These are phyloP conservation scores for Fremontodendron californicum DNA, from an alignment of 345 rosid species.

Conservation along the genomic window DNA sequence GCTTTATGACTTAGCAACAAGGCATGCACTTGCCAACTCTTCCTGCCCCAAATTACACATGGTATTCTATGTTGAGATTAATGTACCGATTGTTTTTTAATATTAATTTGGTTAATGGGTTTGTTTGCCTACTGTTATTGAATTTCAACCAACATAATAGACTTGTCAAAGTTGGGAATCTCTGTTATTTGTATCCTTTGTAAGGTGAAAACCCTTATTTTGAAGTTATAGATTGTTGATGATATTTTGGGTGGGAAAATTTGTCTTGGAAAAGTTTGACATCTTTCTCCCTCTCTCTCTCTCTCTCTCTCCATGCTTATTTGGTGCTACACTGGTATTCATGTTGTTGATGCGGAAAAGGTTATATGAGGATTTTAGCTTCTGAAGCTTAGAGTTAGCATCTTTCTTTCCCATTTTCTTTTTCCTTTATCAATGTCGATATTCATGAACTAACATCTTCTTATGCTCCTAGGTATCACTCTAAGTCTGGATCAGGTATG, in stretches of 20 bases:
- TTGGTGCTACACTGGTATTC: not conserved
- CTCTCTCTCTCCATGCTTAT: too few species aligned
- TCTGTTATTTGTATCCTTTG: not conserved
- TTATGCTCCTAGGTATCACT: constrained; percentile 54
- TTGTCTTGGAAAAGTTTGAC: not conserved
- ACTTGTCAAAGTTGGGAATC: not conserved
- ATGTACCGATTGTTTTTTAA: too few species aligned
- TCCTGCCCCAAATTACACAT: not conserved
- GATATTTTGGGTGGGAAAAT: not conserved
- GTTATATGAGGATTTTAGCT: too few species aligned
- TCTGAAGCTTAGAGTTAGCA: not conserved
- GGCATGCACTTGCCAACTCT: not conserved
- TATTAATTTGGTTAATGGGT: not conserved
- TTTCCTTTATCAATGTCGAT: not conserved
- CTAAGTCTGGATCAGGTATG: constrained; percentile 78
- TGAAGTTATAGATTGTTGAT: not conserved
- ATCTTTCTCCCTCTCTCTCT: not conserved
- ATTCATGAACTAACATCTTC: not conserved
- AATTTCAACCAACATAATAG: not conserved
- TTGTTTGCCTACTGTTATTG: not conserved
- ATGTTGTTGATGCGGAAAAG: not conserved
- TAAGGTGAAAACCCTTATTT: not conserved
- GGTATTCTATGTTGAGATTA: not conserved
- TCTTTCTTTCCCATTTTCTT: not conserved
- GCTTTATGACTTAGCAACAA: not conserved